Conservation (phyloP, 805 yeast species). For the Sporopachydermia lactativora region DNA sequence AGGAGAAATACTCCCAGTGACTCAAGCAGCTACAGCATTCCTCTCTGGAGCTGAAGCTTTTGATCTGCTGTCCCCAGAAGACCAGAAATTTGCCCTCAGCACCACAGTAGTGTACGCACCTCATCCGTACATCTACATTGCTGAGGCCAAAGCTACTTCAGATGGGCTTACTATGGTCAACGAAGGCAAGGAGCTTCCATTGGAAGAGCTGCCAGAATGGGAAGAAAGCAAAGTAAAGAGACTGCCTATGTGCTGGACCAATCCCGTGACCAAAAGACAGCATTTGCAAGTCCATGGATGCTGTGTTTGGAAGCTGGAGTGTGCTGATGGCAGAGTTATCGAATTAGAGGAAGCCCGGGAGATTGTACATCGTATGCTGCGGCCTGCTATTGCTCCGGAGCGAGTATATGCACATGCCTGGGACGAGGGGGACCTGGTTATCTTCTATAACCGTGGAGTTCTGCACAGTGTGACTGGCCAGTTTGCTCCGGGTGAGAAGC, state of each 20-base stretch:
- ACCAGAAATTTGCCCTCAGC: constrained; percentile 56
- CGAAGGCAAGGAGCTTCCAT: constrained; percentile 56
- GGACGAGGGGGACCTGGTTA: constrained; percentile 73
- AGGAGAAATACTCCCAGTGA: constrained; percentile 47
- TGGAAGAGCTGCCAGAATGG: constrained; percentile 71
- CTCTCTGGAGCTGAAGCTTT: constrained; percentile 77
- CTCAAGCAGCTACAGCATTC: constrained; percentile 84
- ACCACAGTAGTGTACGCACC: constrained; percentile 86
- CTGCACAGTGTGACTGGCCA: constrained; percentile 92
- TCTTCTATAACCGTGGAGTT: constrained; percentile 79
- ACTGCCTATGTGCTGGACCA: constrained; percentile 85
- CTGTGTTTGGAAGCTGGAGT: constrained; percentile 55
- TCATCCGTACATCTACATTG: constrained; percentile 79
- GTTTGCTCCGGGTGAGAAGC: constrained; percentile 59
- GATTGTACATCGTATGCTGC: constrained; percentile 59
- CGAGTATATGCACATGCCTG: constrained; percentile 71
- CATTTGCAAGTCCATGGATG: constrained; percentile 85
- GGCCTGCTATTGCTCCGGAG: constrained; percentile 71
- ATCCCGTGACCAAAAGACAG: constrained; percentile 71
- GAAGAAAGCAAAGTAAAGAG: constrained; percentile 63
- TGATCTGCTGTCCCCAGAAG: constrained; percentile 48
- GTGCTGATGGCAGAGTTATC: constrained; percentile 41
- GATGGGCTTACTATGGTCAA: constrained; percentile 81
- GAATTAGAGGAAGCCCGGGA: constrained; percentile 64
- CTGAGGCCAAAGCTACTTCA: constrained; percentile 66